A percentile compares a stretch with the other conserved stretches of the same genome.
phyloP scores from a whole-genome alignment of 2,329 filamentous ascomycete genomes.

The Biscogniauxia mediterranea region DNA sequence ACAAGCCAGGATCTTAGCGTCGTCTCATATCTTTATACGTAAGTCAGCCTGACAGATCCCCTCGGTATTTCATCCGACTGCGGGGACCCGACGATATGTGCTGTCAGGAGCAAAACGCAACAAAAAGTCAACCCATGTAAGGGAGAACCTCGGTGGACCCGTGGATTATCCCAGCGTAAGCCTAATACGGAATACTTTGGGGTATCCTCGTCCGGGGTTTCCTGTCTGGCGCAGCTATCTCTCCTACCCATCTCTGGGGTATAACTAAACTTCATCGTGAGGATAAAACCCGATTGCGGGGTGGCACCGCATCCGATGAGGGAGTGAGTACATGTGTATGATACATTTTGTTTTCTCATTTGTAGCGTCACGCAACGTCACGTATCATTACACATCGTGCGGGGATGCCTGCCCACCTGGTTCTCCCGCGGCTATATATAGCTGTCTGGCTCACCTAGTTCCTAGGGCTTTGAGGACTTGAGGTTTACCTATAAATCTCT shows the following conservation, averaged over 20 bases:
- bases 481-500: not conserved
- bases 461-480: not conserved
- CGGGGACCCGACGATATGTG: not conserved
- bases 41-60: not conserved
- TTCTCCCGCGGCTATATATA: not conserved
- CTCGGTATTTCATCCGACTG: not conserved
- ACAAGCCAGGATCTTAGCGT: not conserved
- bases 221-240: not conserved
- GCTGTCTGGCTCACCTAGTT: not conserved
- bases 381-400: not conserved
- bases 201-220: not conserved
- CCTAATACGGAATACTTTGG: too few species aligned
- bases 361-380: not conserved
- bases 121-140: not conserved
- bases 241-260: not conserved
- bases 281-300: not conserved
- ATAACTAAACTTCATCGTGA: not conserved
- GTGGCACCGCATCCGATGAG: not conserved
- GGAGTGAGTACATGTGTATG: not conserved
- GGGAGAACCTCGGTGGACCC: not conserved
- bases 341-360: not conserved
- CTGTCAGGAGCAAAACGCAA: not conserved
- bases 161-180: too few species aligned
- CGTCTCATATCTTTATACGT: not conserved
- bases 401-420: not conserved